Evolutionary conservation across 2,329 filamentous ascomycete genomes (phyloP), one percentile per base, ranked within the genome.

Genomic region (Colletotrichum sansevieriae): DNA sequence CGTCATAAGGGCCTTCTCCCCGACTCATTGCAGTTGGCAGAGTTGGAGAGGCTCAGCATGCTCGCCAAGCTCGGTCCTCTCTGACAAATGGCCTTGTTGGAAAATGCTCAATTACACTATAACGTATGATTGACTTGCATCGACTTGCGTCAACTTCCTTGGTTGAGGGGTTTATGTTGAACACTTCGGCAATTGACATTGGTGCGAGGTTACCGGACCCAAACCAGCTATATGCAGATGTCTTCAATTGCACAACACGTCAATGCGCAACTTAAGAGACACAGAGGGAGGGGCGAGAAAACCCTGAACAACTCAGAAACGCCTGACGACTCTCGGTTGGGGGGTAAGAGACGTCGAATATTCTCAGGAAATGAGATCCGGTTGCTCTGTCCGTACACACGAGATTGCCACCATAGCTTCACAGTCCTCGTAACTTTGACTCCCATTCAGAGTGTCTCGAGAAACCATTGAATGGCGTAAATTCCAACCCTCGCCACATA

Each of bases 341-440:
- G 8, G 29, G 29, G 29, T 8, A 29, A 9, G 29, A 29, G 8
- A 29, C 29, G 7, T 29, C 29, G 29, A 55, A 25, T 39, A 57
- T 41, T 47, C 41, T 33, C 47, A 39, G 46, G 61, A 68, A 61
- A 68, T 68, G 61, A 65, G 55, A 54, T 59, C 12, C 47, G 39
- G 47, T 54, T 39, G 39, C 61, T 47, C 54, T 65, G 43, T 20
- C 65, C 61, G 54, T 52, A 18, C 18, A 43, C 54, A 43, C 61
- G 61, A 68, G 61, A 68, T 59, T 68, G 39, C 33, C 47, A 29
- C 61, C 47, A 58, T 64, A 18, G 13, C 56, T 65, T 54, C 11
- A 44, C 10, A n/a, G 41, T 25, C 20, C 11, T 47, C 22, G 15
- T 51, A 39, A 59, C 52, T 52, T 29, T 35, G 20, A 43, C 22